These are phyloP conservation scores for Castanea crenata DNA, from an alignment of 306 rosid species.

Conservation along the genomic window DNA sequence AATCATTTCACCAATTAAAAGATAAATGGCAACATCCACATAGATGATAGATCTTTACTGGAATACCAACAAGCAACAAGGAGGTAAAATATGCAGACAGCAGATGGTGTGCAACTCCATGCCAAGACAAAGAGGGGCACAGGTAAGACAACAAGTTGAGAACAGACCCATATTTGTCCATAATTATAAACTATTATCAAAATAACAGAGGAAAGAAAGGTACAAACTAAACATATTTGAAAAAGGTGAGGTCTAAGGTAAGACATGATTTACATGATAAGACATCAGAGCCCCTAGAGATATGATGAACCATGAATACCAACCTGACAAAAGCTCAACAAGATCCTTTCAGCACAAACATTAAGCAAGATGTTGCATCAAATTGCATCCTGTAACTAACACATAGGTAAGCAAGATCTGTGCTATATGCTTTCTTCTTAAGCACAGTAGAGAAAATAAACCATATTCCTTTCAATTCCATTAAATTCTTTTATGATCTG, in stretches of 20 bases:
- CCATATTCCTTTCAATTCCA: neutral
- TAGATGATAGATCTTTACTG: too few species aligned
- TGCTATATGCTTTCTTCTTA: too few species aligned
- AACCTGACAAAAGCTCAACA: neutral
- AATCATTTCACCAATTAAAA: too few species aligned
- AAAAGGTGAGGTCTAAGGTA: neutral
- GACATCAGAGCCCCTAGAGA: neutral
- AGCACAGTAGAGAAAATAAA: neutral
- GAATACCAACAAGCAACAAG: neutral
- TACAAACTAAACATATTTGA: neutral
- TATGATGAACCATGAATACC: neutral
- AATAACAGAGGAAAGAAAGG: neutral
- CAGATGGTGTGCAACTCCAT: neutral
- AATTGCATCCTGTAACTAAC: neutral
- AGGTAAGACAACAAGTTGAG: neutral
- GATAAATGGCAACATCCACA: too few species aligned
- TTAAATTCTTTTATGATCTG: too few species aligned
- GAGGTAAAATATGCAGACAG: neutral
- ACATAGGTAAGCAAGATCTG: neutral
- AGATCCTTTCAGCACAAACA: neutral
- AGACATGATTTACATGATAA: neutral
- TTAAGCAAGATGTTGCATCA: neutral
- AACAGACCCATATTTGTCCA: neutral
- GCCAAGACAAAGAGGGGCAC: neutral
- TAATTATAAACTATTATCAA: too few species aligned